phyloP scores from a whole-genome alignment of 73 alveolate species.

The Blepharisma stoltei region DNA sequence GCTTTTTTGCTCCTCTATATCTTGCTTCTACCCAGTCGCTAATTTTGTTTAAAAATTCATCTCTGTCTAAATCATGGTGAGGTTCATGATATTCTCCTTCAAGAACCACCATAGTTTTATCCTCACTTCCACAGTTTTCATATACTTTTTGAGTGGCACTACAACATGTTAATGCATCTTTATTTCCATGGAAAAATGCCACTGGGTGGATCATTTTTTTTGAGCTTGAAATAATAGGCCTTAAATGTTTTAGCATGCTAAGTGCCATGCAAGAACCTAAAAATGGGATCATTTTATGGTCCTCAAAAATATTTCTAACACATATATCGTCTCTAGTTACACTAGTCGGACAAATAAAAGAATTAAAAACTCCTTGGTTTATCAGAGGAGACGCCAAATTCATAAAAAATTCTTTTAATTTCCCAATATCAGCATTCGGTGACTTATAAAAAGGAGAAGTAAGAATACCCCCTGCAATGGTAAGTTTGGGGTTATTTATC shows the following conservation, averaged over 20 bases:
- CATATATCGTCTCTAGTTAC: neutral
- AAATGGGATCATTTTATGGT: constrained; percentile 25
- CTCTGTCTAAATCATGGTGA: constrained; percentile 35
- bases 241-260: constrained; percentile 25
- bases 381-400: neutral
- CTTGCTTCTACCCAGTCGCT: neutral
- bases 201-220: constrained; percentile 38
- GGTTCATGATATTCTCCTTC: constrained; percentile 34
- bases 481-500: constrained; percentile 63
- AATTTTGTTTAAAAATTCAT: neutral
- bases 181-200: constrained; percentile 54
- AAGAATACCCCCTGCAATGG: constrained; percentile 43
- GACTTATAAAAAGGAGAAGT: constrained; percentile 41
- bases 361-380: neutral
- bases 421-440: neutral
- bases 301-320: constrained; percentile 20
- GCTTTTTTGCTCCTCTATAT: neutral
- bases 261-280: neutral
- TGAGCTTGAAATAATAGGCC: constrained; percentile 27
- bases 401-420: neutral
- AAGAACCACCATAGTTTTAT: neutral
- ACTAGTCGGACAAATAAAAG: constrained; percentile 19
- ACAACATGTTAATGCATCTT: constrained; percentile 44
- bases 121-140: constrained; percentile 43
- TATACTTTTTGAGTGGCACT: constrained; percentile 46